These are phyloP conservation scores for Trichoderma cornu-damae DNA, from an alignment of 2,329 filamentous ascomycete species.

Conservation along the genomic window DNA sequence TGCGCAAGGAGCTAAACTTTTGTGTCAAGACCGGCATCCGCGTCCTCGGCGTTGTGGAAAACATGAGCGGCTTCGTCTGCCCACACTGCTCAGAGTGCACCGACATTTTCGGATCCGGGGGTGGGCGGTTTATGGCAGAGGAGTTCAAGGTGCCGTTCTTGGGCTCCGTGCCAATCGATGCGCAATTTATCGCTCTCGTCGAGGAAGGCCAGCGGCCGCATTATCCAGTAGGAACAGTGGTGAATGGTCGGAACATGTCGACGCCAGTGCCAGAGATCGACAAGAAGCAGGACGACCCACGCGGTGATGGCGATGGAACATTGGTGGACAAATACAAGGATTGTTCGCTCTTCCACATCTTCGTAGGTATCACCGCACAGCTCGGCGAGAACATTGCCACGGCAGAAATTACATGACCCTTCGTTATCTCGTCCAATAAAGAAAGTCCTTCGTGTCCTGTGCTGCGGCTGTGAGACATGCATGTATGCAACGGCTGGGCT, in stretches of 20 bases:
- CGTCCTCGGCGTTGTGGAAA: constrained; percentile 87
- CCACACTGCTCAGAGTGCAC: constrained; percentile 78
- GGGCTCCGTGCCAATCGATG: constrained; percentile 85
- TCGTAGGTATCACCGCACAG: constrained; percentile 56
- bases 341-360: constrained; percentile 66
- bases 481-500: background rate
- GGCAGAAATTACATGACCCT: constrained; percentile 11
- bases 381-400: constrained; percentile 3
- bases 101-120: constrained; percentile 87
- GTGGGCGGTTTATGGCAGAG: constrained; percentile 80
- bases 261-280: background rate
- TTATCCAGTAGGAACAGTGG: constrained; percentile 63
- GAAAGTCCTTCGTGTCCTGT: background rate
- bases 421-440: background rate
- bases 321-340: constrained; percentile 67
- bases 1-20: constrained; percentile 92
- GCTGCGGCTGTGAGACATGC: background rate
- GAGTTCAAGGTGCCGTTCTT: constrained; percentile 82
- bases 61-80: constrained; percentile 92
- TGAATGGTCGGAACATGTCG: constrained; percentile 54
- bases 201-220: constrained; percentile 63
- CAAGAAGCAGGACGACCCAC: constrained; percentile 21
- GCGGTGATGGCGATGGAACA: constrained; percentile 27
- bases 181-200: constrained; percentile 81
- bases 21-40: constrained; percentile 76